Evolutionary conservation across 805 yeast species (phyloP).

Genomic region (Wickerhamiella siamensis): DNA sequence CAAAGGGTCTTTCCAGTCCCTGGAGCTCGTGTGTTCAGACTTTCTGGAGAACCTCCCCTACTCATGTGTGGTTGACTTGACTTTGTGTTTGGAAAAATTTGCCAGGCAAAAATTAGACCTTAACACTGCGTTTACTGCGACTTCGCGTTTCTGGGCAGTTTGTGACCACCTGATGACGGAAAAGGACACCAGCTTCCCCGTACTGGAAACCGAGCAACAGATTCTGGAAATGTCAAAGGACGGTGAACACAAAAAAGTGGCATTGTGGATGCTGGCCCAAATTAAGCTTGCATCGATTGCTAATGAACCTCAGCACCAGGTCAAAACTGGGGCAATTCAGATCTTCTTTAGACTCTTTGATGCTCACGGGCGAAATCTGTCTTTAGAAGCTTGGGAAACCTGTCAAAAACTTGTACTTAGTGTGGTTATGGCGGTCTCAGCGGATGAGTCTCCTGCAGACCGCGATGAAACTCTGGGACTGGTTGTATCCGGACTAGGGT

Average conservation of each 20-base stretch:
- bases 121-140: conserved; percentile 80
- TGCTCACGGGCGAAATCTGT: conserved; percentile 45
- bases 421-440: conserved; percentile 19
- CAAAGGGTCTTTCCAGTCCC: conserved; percentile 62
- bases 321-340: conserved; percentile 78
- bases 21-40: conserved; percentile 75
- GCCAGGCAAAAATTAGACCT: conserved; percentile 58
- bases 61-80: conserved; percentile 44
- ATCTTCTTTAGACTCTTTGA: conserved; percentile 74
- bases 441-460: conserved; percentile 20
- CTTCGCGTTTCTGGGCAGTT: conserved; percentile 82
- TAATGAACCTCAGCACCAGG: conserved; percentile 56
- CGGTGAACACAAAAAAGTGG: conserved; percentile 19
- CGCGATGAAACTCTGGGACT: conserved; percentile 51
- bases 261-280: conserved; percentile 52
- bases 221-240: conserved; percentile 19
- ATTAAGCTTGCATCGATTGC: conserved; percentile 49
- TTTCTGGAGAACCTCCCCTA: conserved; percentile 61
- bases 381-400: conserved; percentile 46
- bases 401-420: conserved; percentile 50
- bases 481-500: conserved; percentile 50
- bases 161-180: conserved; percentile 48
- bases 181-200: conserved; percentile 11
- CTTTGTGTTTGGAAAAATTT: conserved; percentile 60
- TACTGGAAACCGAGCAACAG: conserved; percentile 7